These are phyloP conservation scores for Cryphonectria carpinicola DNA, from an alignment of 2,329 filamentous ascomycete species.

Conservation along the genomic window DNA sequence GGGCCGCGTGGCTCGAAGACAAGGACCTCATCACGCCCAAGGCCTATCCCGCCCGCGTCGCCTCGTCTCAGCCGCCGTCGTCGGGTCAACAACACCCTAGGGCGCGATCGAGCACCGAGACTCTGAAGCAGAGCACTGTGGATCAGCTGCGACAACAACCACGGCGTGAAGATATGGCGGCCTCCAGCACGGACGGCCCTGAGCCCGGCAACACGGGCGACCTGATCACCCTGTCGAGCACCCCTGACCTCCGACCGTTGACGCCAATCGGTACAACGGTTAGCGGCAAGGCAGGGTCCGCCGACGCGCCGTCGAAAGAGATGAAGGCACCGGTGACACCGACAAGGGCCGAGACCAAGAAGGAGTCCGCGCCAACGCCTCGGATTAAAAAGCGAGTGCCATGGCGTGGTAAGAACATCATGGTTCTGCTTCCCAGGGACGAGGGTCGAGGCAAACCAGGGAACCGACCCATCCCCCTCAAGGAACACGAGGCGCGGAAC, in stretches of 20 bases:
- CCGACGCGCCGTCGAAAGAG: constrained; percentile 18
- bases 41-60: constrained; percentile 36
- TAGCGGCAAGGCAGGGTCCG: not conserved
- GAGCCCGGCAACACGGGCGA: constrained; percentile 15
- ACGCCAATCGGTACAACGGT: constrained; percentile 18
- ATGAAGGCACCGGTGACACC: constrained; percentile 34
- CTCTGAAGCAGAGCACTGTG: constrained; percentile 49
- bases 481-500: constrained; percentile 57
- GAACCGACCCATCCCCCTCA: constrained; percentile 57
- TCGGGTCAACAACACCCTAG: constrained; percentile 48
- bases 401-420: constrained; percentile 76
- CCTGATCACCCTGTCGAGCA: constrained; percentile 14
- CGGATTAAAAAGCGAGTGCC: constrained; percentile 71
- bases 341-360: constrained; percentile 38
- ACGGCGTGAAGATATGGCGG: constrained; percentile 34
- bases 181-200: constrained; percentile 32
- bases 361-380: constrained; percentile 52
- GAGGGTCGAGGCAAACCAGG: constrained; percentile 66
- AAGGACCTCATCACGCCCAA: constrained; percentile 53
- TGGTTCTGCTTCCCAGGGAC: constrained; percentile 70
- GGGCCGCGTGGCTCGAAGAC: constrained; percentile 53
- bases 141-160: constrained; percentile 29
- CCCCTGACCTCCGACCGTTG: constrained; percentile 17
- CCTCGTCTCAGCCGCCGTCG: constrained; percentile 39
- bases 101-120: constrained; percentile 60